These are phyloP conservation scores for Leccinum incarnatum DNA, from an alignment of 768 basidiomycete genomes.

Conservation along the genomic window DNA sequence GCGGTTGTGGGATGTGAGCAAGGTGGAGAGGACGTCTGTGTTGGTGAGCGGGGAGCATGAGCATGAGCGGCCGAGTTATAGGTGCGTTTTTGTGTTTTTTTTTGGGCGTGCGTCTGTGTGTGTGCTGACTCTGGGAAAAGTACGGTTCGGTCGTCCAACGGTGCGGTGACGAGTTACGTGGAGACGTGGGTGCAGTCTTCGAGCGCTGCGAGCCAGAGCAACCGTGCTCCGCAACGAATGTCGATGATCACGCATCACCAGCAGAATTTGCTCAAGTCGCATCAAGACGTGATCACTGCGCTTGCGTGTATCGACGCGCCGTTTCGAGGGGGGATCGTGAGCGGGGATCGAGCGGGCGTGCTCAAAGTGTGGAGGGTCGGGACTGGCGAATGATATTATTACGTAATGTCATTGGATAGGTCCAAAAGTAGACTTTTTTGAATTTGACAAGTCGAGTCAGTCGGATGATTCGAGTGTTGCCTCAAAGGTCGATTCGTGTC, in stretches of 20 bases:
- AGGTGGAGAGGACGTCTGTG: slow-evolving; percentile 68
- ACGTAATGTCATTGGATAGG: slow-evolving; percentile 1
- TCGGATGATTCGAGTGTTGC: slow-evolving; percentile 32
- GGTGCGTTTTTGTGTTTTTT: slow-evolving; percentile 39
- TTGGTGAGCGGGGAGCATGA: slow-evolving; percentile 79
- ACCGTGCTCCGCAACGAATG: slow-evolving; percentile 71
- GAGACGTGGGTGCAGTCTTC: slow-evolving; percentile 59
- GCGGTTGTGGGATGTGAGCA: slow-evolving; percentile 82
- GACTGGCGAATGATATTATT: slow-evolving; percentile 34
- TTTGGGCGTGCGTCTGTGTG: too few relatives aligned
- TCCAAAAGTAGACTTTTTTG: slow-evolving; percentile 23
- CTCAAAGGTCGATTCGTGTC: slow-evolving; percentile 30
- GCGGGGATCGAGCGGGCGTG: slow-evolving; percentile 84
- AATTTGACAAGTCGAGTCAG: too few relatives aligned
- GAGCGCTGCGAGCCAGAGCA: slow-evolving; percentile 47
- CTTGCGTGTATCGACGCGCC: slow-evolving; percentile 88
- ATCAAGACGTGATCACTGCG: slow-evolving; percentile 88
- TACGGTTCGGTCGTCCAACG: slow-evolving; percentile 34
- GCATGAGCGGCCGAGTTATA: slow-evolving; percentile 72
- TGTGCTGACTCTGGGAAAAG: slow-evolving; percentile 21
- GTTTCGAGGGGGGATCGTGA: slow-evolving; percentile 89
- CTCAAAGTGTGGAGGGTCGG: slow-evolving; percentile 90
- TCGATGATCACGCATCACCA: slow-evolving; percentile 79
- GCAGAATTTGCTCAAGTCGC: slow-evolving; percentile 78
- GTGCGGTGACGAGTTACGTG: slow-evolving; percentile 51